Base-by-base conservation (phyloP, 768 basidiomycete species). In the Cytidiella melzeri region DNA sequence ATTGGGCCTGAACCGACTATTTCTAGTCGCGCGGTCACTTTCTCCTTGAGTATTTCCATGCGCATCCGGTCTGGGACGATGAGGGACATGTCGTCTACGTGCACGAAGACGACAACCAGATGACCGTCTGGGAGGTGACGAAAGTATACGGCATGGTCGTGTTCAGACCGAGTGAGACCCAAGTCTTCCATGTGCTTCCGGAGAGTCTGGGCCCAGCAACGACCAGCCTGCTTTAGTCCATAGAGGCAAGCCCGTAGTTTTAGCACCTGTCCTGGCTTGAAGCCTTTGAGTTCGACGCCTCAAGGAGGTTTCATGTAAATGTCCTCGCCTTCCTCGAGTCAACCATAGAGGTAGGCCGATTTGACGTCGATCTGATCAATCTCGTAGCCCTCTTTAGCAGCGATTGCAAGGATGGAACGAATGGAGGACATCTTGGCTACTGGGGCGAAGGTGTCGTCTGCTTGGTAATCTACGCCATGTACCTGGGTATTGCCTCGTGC, bases 301-400 rank as follows among this genome's bases (percentile, higher is more conserved):
- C 53, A 51, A 0, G 53, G 57, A 5, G 45, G 39, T 13, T 42
- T n/a, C 48, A 58, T 46, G 43, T 51, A 58, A 15, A 48, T 30
- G 23, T 28, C 39, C 34, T 57, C 55, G 15, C 44, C 34, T 13
- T 58, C 45, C 11, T 50, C n/a, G n/a, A 55, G 47, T 2, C 41
- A 34, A 0, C 55, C 55, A 34, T 64, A 58, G 11, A 66, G 59
- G 43, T 53, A 65, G 3, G 61, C 67, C 0, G 59, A 55, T 20
- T 67, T 64, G 26, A 71, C 52, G 47, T 70, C 67, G 15, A 66
- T 47, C 50, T 67, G 65, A 5, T 62, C 55, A 1, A 70, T 42
- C 1, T 63, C 57, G 38, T 37, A 48, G 26, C 52, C 55, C 34
- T 58, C 42, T 3, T 46, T 28, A 1, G 63, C 64, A 1, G 63